phyloP scores from a whole-genome alignment of 2,329 filamentous ascomycete species.

The Aspergillus clavatus region DNA sequence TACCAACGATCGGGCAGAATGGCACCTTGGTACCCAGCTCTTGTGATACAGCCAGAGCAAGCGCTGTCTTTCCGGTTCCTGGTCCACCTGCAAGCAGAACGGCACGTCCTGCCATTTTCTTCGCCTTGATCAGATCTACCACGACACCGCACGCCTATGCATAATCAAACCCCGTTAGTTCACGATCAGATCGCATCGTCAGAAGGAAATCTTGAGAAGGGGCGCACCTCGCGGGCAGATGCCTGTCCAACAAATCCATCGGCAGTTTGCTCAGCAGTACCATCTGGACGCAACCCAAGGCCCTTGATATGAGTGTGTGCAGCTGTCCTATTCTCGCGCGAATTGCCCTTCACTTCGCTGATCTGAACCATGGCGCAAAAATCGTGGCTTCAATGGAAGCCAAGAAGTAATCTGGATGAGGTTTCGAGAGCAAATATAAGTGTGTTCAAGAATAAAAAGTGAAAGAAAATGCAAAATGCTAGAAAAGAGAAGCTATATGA shows the following conservation, averaged over 20 bases:
- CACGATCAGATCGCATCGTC: neutral
- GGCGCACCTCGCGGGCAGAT: conserved; percentile 76
- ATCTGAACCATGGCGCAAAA: conserved; percentile 68
- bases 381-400: conserved; percentile 24
- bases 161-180: conserved; percentile 13
- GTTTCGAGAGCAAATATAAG: neutral
- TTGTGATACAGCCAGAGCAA: conserved; percentile 92
- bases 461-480: neutral
- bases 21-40: conserved; percentile 97
- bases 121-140: conserved; percentile 89
- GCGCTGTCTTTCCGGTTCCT: conserved; percentile 93
- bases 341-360: conserved; percentile 90
- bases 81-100: conserved; percentile 91
- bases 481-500: conserved; percentile 8
- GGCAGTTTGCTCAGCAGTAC: conserved; percentile 71
- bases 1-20: conserved; percentile 96
- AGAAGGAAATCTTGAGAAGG: conserved; percentile 1
- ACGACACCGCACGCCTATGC: conserved; percentile 80
- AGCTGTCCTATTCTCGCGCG: conserved; percentile 91
- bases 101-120: conserved; percentile 95
- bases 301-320: conserved; percentile 98
- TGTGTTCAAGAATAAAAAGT: neutral
- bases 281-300: conserved; percentile 79
- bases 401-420: conserved; percentile 3
- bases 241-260: conserved; percentile 87